These are phyloP conservation scores for Apodospora peruviana DNA, from an alignment of 495 filamentous ascomycete genomes.

Conservation along the genomic window DNA sequence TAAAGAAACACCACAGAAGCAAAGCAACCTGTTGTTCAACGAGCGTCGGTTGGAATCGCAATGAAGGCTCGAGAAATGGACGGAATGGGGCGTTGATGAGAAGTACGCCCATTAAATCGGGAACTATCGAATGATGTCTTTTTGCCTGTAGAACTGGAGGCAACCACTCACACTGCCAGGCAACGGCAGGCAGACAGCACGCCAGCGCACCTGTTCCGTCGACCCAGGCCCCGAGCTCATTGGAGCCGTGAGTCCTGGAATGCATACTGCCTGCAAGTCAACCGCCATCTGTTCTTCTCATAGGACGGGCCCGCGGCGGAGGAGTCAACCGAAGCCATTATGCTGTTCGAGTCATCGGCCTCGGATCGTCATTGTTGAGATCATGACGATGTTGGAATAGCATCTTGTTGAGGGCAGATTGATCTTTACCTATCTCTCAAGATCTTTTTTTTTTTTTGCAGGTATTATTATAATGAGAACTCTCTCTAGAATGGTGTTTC, in stretches of 20 bases:
- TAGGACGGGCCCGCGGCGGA: conserved; percentile 16
- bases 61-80: conserved; percentile 10
- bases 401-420: not conserved
- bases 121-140: conserved; percentile 6
- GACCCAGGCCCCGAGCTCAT: conserved; percentile 13
- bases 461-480: no score
- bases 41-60: conserved; percentile 10
- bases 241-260: conserved; percentile 22
- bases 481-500: no score
- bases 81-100: no score
- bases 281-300: conserved; percentile 15
- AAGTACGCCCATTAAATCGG: conserved; percentile 1
- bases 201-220: conserved; percentile 22
- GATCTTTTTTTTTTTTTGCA: no score
- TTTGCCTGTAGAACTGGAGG: conserved; percentile 9
- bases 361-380: conserved; percentile 2
- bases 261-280: conserved; percentile 23
- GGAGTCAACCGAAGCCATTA: conserved; percentile 10
- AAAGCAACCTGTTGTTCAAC: no score
- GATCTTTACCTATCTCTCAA: no score
- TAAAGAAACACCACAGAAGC: no score
- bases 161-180: conserved; percentile 11
- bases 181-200: conserved; percentile 16
- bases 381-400: not conserved
- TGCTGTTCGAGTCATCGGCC: conserved; percentile 23